Conservation (phyloP, 352 stramenopile species). For the Globisporangium middletonii region DNA sequence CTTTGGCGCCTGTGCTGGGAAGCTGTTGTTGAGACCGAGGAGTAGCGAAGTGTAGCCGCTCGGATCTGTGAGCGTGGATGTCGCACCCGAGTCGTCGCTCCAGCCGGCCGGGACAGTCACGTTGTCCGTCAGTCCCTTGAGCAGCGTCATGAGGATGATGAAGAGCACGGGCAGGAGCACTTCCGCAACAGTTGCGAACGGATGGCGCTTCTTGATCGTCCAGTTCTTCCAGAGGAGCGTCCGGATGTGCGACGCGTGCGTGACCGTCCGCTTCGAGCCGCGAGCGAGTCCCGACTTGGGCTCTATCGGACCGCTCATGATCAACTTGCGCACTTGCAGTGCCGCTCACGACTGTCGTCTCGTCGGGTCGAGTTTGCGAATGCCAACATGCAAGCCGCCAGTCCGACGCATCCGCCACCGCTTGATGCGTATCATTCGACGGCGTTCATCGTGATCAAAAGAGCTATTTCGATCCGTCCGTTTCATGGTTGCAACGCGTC, state of each 20-base stretch:
- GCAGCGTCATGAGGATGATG: slow-evolving; percentile 62
- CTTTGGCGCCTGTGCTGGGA: slow-evolving; percentile 8
- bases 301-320: neutral
- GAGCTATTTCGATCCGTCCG: too few species aligned
- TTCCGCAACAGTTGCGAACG: slow-evolving; percentile 41
- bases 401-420: too few species aligned
- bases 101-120: slow-evolving; percentile 55
- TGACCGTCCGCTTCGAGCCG: slow-evolving; percentile 6
- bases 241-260: slow-evolving; percentile 16
- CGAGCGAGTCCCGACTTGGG: neutral
- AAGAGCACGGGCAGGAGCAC: slow-evolving; percentile 61
- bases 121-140: slow-evolving; percentile 49
- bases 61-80: slow-evolving; percentile 4
- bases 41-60: neutral
- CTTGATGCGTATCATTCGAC: too few species aligned
- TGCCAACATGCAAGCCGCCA: too few species aligned
- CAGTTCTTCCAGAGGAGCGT: slow-evolving; percentile 74
- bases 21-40: slow-evolving; percentile 3
- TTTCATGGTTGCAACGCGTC: too few species aligned
- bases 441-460: too few species aligned
- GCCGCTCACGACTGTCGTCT: too few species aligned
- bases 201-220: slow-evolving; percentile 66
- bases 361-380: neutral
- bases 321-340: neutral
- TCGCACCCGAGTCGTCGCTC: slow-evolving; percentile 23